Percentiles rank a stretch among this genome's conserved stretches.
phyloP scores from a whole-genome alignment of 306 rosid genomes.

The Mimosa bimucronata region DNA sequence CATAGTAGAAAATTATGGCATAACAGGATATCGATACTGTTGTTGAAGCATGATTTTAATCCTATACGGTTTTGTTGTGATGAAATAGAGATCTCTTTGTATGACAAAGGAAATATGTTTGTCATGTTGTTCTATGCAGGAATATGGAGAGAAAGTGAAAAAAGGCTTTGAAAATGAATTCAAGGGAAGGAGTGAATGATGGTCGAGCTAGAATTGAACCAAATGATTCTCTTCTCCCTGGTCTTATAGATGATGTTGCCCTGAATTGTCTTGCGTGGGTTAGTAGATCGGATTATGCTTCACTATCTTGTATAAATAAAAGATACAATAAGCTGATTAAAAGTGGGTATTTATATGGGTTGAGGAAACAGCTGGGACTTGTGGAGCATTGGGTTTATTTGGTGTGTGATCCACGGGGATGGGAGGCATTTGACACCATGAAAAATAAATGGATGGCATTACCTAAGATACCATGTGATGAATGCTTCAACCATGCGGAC shows the following conservation, averaged over 20 bases:
- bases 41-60: slow-evolving; percentile 28
- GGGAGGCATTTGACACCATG: slow-evolving; percentile 67
- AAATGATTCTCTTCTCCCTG: slow-evolving; percentile 70
- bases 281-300: slow-evolving; percentile 65
- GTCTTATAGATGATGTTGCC: slow-evolving; percentile 72
- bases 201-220: slow-evolving; percentile 59
- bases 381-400: slow-evolving; percentile 77
- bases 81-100: slow-evolving; percentile 42
- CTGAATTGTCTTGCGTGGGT: slow-evolving; percentile 66
- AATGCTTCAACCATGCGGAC: slow-evolving; percentile 79
- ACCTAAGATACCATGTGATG: slow-evolving; percentile 81
- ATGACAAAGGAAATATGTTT: slow-evolving; percentile 40
- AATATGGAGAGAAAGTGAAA: slow-evolving; percentile 39
- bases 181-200: slow-evolving; percentile 54
- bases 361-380: slow-evolving; percentile 61
- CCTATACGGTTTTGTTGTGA: slow-evolving; percentile 37
- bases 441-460: slow-evolving; percentile 68
- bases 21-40: slow-evolving; percentile 7
- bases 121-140: slow-evolving; percentile 37
- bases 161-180: slow-evolving; percentile 28
- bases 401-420: slow-evolving; percentile 70
- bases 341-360: slow-evolving; percentile 58
- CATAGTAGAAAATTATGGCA: slow-evolving; percentile 22
- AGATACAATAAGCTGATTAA: slow-evolving; percentile 58
- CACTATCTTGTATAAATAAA: slow-evolving; percentile 56